Evolutionary conservation across 768 basidiomycete genomes (phyloP), one percentile per base, ranked within the genome.

Genomic region (Amanita pallidorosea): DNA sequence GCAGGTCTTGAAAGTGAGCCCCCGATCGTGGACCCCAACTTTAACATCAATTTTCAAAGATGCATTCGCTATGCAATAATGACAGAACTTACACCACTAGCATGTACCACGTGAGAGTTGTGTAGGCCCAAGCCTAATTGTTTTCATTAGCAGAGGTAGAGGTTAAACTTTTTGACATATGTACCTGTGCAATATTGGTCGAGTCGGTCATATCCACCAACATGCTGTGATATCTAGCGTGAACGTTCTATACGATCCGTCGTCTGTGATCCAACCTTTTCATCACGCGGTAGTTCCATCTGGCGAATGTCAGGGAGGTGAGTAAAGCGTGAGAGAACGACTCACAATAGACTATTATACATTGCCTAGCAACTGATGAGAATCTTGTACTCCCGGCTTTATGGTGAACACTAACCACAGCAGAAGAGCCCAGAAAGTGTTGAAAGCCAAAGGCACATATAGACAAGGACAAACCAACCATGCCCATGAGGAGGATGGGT

Each of bases 371-470:
- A 47, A 33, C 40, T 23, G 47, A 47, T 43, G n/a, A n/a, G 35
- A 43, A 20, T 15, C 33, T 6, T 20, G 37, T 7, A 5, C 29
- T 43, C 15, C 5, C 13, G 37, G 41, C 5, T 38, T 27, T n/a
- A 25, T n/a, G n/a, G 27, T 31, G 46, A 15, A n/a, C 35, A 55
- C 66, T 9, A 38, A 71, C 74, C 75, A 76, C 25, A 75, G 38
- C 2, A 85, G 75, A 2, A 83, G 67, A 6, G 79, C 78, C 76
- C 72, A 77, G 58, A 83, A 87, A 0, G 83, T 80, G 62, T 79
- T 0, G 84, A 85, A 11, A 89, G 63, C 18, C 87, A 54, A 88
- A 87, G 61, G 75, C 79, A 49, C 77, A 80, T 80, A 88, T 86
- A 0, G 83, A 85, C 9, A 75, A 33, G 0, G 80, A 77, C 13